Percentiles rank a stretch among this genome's conserved stretches.
Conservation (phyloP, 225 moss, liverwort and hornwort species). For the Asterella californica region DNA sequence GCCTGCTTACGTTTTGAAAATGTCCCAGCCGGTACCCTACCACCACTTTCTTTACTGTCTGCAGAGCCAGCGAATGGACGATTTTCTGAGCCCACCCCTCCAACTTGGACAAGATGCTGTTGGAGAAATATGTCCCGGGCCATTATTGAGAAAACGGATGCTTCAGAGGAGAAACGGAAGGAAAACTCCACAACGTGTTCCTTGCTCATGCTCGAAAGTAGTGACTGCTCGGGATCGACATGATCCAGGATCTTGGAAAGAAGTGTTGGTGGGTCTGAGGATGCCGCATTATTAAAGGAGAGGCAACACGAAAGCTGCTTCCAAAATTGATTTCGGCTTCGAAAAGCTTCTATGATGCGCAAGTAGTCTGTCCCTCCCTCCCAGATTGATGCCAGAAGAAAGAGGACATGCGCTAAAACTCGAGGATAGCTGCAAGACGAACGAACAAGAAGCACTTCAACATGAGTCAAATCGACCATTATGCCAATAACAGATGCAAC, state of each 20-base stretch:
- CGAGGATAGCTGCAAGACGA: constrained; percentile 52
- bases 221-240: constrained; percentile 27
- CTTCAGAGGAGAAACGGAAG: constrained; percentile 78
- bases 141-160: constrained; percentile 81
- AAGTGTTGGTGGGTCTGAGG: constrained; percentile 40
- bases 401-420: constrained; percentile 69
- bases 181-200: constrained; percentile 56
- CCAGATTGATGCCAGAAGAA: constrained; percentile 81
- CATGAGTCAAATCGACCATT: no score
- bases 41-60: constrained; percentile 24
- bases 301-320: constrained; percentile 59
- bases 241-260: constrained; percentile 23
- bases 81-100: constrained; percentile 31
- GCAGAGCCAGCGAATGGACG: constrained; percentile 21
- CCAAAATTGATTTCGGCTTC: constrained; percentile 73
- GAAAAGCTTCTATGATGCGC: constrained; percentile 65
- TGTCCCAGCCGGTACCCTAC: constrained; percentile 28
- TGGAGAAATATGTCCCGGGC: constrained; percentile 90
- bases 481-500: no score
- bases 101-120: constrained; percentile 59
- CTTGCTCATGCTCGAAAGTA: constrained; percentile 50
- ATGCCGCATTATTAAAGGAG: constrained; percentile 46
- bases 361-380: constrained; percentile 88
- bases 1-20: constrained; percentile 34
- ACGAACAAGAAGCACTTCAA: not conserved